Conservation (phyloP, 2,329 filamentous ascomycete genomes). For the Onygenales sp. region DNA sequence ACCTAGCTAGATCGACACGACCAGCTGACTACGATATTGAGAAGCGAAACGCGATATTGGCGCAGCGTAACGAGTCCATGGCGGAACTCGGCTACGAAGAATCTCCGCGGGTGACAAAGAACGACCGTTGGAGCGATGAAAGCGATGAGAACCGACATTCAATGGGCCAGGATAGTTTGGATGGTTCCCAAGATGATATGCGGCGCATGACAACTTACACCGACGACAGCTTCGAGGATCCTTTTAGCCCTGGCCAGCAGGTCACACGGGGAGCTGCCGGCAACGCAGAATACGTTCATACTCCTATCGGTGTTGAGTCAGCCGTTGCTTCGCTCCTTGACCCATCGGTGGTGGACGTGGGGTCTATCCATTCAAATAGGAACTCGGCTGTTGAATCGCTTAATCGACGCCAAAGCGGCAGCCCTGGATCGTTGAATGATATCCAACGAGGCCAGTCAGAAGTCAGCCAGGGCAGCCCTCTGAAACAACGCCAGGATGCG, state of each 20-base stretch:
- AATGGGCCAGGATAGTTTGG: conserved; percentile 20
- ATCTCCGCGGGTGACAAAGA: conserved; percentile 17
- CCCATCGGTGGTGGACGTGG: conserved; percentile 63
- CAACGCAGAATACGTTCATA: conserved; percentile 69
- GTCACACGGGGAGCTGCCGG: conserved; percentile 60
- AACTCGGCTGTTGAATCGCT: conserved; percentile 35
- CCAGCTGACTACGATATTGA: conserved; percentile 45
- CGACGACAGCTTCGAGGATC: conserved; percentile 46
- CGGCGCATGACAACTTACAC: conserved; percentile 40
- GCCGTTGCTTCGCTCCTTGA: conserved; percentile 84
- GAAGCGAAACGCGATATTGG: conserved; percentile 40
- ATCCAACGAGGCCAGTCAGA: conserved; percentile 14
- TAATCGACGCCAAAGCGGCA: conserved; percentile 28
- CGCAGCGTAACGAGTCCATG: conserved; percentile 27
- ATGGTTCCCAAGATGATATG: conserved; percentile 46
- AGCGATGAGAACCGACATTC: conserved; percentile 9
- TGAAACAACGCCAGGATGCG: conserved; percentile 34
- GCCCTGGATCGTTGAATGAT: conserved; percentile 16
- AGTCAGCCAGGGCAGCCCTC: conserved; percentile 33
- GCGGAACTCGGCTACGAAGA: conserved; percentile 31
- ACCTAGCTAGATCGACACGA: conserved; percentile 46
- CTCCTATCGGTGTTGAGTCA: conserved; percentile 67
- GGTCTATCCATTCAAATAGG: conserved; percentile 42
- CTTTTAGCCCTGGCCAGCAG: conserved; percentile 56
- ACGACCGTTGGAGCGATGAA: conserved; percentile 16